A percentile compares a stretch with the other conserved stretches of the same genome.
Conservation (phyloP, 2,329 filamentous ascomycete species). For the Penicillium occitanis region DNA sequence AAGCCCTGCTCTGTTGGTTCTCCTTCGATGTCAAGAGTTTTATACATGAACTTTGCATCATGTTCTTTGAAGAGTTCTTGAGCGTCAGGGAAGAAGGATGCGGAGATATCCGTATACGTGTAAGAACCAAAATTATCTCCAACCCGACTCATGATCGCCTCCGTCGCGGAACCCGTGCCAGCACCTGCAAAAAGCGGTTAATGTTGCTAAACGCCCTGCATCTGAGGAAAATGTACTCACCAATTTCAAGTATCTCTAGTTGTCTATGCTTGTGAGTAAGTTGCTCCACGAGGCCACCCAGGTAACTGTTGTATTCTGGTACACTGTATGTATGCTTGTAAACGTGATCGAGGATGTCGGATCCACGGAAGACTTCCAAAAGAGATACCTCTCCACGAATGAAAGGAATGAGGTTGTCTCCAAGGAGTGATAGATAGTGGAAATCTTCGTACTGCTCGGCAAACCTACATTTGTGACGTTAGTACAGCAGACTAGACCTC, state of each 20-base stretch:
- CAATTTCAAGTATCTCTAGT: constrained; percentile 46
- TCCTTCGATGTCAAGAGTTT: constrained; percentile 32
- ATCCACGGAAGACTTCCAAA: constrained; percentile 13
- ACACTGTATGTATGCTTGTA: constrained; percentile 34
- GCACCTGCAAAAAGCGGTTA: constrained; percentile 25
- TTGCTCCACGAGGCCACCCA: constrained; percentile 33
- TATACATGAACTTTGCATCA: constrained; percentile 26
- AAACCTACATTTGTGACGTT: not conserved
- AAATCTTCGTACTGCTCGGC: constrained; percentile 7
- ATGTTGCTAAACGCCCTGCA: not conserved
- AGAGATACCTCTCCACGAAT: constrained; percentile 6
- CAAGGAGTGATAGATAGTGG: not conserved
- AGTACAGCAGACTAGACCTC: not conserved
- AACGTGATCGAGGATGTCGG: constrained; percentile 38
- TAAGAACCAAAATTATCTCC: constrained; percentile 17
- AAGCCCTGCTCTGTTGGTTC: constrained; percentile 33
- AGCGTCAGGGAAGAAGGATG: constrained; percentile 25
- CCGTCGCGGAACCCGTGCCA: constrained; percentile 48
- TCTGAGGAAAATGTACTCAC: constrained; percentile 22
- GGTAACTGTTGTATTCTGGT: constrained; percentile 1
- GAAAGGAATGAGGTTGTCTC: not conserved
- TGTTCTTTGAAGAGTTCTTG: constrained; percentile 9
- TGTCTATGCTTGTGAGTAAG: constrained; percentile 44
- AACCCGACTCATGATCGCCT: constrained; percentile 35
- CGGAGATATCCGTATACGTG: constrained; percentile 28